Conservation (phyloP, 2,329 filamentous ascomycete genomes). For the Cylindrodendrum hubeiense region DNA sequence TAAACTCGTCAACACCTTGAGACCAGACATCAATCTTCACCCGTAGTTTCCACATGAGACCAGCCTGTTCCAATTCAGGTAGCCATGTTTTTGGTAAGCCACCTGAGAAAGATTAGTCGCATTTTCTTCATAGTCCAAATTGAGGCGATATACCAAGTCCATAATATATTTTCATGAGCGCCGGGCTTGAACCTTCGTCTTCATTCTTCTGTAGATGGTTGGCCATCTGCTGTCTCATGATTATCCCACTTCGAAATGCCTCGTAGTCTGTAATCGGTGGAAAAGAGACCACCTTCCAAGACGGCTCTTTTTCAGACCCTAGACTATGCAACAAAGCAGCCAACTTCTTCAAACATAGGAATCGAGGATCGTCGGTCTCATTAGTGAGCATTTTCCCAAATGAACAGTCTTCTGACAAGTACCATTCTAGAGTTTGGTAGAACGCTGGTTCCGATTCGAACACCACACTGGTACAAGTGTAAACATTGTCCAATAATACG, state of each 20-base stretch:
- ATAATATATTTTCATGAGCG: not conserved
- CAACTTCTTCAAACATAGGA: not conserved
- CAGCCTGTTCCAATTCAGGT: constrained; percentile 2
- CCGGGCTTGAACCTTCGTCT: not conserved
- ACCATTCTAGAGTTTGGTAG: not conserved
- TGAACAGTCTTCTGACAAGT: not conserved
- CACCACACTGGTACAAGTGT: not conserved
- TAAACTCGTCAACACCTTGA: constrained; percentile 7
- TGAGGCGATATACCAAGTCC: not conserved
- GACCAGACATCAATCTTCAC: constrained; percentile 24
- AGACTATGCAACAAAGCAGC: not conserved
- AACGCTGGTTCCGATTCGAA: constrained; percentile 5
- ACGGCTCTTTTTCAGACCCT: not conserved
- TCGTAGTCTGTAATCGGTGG: not conserved
- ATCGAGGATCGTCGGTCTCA: not conserved
- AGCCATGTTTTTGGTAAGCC: not conserved
- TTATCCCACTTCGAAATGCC: not conserved
- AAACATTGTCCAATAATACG: constrained; percentile 4
- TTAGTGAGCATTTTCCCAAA: not conserved
- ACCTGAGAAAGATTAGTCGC: not conserved
- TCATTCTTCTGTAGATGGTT: not conserved
- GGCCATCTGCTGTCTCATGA: not conserved
- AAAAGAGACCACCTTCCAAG: not conserved
- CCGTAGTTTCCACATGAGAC: constrained; percentile 7
- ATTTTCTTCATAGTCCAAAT: too few species aligned